Evolutionary conservation across 1,284 basidiomycete species (phyloP), one percentile per base, ranked within the genome.

Genomic region (Fomitopsis palustris): DNA sequence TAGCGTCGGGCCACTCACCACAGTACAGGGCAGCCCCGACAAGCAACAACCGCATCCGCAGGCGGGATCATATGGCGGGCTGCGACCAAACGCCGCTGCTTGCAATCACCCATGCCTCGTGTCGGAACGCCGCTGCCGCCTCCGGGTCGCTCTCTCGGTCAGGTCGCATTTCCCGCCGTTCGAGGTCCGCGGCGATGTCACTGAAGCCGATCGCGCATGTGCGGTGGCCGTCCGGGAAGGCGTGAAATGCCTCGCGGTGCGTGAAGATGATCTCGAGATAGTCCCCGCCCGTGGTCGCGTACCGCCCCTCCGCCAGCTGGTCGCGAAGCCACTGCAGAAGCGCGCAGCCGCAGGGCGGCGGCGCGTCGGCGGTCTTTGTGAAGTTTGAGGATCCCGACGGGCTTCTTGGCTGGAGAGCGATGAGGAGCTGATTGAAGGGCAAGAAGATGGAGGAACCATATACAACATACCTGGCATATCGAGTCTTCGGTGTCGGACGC

Each of bases 241-340:
- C 80, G 62, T 72, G 75, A 61, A 86, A 77, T 41, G 86, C 81
- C 69, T 86, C 83, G 67, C 88, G 86, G 73, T 90, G 88, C 2
- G 83, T 84, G 72, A 89, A 88, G 64, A 90, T 85, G 54, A 81
- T 77, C 66, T 90, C 88, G 72, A 90, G 81, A 69, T 89, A 90
- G 61, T 81, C 87, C 64, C 87, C 88, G 74, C 79, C 78, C 56
- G 86, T 86, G 56, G 85, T 88, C 65, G 74, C 70, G 68, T 77
- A 83, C 42, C 65, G 71, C 61, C 81, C 81, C 63, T 84, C 71
- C 64, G 82, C 81, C 55, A 76, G 74, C 61, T 79, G 77, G 60
- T 21, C 73, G 67, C 71, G 82, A 64, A 89, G 78, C 64, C 79
- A 74, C 71, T 84, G 83, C 54, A 90, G 82, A 72, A 86, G 86